These are phyloP conservation scores for Kazachstania africana DNA, from an alignment of 805 yeast genomes.

Conservation along the genomic window DNA sequence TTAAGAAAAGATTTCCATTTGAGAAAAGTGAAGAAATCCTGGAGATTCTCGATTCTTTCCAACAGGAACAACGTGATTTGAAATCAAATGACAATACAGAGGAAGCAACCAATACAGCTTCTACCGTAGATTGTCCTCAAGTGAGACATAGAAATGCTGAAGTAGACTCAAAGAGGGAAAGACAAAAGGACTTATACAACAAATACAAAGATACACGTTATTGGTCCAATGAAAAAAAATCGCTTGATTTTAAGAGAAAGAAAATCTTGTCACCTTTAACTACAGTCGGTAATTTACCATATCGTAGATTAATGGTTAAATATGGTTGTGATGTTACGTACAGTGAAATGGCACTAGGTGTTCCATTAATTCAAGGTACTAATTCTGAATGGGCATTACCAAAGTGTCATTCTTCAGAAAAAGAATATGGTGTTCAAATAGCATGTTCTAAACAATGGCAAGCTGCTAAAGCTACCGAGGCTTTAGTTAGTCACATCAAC, in stretches of 20 bases:
- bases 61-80: conserved; percentile 27
- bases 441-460: conserved; percentile 91
- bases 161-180: conserved; percentile 23
- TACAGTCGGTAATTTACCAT: conserved; percentile 95
- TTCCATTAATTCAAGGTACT: conserved; percentile 80
- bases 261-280: conserved; percentile 92
- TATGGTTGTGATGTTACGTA: conserved; percentile 90
- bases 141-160: conserved; percentile 18
- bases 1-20: conserved; percentile 48
- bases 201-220: conserved; percentile 67
- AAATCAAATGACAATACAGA: conserved; percentile 20
- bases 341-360: conserved; percentile 85
- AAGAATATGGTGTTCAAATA: conserved; percentile 85
- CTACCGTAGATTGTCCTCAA: conserved; percentile 6
- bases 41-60: conserved; percentile 51
- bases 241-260: conserved; percentile 52
- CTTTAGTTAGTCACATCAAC: conserved; percentile 28
- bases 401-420: conserved; percentile 71
- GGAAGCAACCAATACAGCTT: conserved; percentile 1
- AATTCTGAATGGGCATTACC: conserved; percentile 97
- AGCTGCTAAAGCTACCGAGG: conserved; percentile 86
- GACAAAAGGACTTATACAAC: conserved; percentile 21
- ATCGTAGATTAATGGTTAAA: conserved; percentile 80
- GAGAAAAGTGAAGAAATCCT: conserved; percentile 45
- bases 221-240: conserved; percentile 72